Conservation (phyloP, 2,329 filamentous ascomycete species). For the Neofusicoccum laricinum region DNA sequence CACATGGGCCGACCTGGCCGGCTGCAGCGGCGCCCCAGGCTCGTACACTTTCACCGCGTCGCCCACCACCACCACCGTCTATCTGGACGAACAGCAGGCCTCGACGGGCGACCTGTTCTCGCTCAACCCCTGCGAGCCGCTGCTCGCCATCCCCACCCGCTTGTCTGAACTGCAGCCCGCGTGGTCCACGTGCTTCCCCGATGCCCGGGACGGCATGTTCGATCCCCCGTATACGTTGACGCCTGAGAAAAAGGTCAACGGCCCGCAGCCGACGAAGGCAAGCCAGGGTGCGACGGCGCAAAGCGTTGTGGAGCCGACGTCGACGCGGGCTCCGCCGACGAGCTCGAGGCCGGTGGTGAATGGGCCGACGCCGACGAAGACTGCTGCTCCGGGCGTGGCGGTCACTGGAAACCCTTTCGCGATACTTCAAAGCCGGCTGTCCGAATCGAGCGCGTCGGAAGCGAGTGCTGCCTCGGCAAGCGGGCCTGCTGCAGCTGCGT, state of each 20-base stretch:
- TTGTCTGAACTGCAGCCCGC: background rate
- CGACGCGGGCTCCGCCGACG: too few relatives aligned
- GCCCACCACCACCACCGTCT: background rate
- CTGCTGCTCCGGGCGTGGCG: too few relatives aligned
- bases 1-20: background rate
- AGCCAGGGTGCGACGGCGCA: background rate
- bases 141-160: background rate
- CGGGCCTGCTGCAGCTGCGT: background rate
- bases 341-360: too few relatives aligned
- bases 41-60: background rate
- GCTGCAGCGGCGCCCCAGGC: background rate
- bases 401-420: too few relatives aligned
- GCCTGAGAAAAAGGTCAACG: background rate
- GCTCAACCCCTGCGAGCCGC: background rate
- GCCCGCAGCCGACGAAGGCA: background rate
- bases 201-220: background rate
- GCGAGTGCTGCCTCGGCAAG: too few relatives aligned
- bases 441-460: too few relatives aligned
- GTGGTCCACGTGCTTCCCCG: background rate
- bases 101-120: background rate
- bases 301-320: background rate
- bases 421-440: too few relatives aligned
- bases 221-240: background rate
- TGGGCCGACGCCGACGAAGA: too few relatives aligned
- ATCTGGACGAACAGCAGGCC: background rate